phyloP scores from a whole-genome alignment of 441 rosid species.

The Flueggea neowawraea region DNA sequence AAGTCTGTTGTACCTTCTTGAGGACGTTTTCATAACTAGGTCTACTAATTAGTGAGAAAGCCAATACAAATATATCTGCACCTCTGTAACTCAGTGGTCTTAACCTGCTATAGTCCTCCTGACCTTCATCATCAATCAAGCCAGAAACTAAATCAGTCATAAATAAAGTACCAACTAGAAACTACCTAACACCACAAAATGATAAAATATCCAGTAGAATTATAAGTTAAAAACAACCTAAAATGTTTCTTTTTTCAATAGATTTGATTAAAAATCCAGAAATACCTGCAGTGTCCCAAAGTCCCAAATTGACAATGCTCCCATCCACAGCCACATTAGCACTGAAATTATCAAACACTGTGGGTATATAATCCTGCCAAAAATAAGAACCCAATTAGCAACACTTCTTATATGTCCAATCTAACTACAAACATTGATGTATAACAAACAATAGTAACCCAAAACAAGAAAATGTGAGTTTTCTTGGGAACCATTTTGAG shows the following conservation, averaged over 20 bases:
- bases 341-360: conserved; percentile 97
- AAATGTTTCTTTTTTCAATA: background rate
- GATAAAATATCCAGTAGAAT: background rate
- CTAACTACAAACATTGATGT: too few relatives aligned
- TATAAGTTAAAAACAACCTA: too few relatives aligned
- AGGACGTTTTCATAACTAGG: conserved; percentile 94
- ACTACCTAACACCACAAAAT: background rate
- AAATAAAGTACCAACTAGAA: too few relatives aligned
- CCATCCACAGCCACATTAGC: conserved; percentile 96
- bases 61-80: conserved; percentile 92
- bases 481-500: too few relatives aligned
- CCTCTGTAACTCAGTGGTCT: conserved; percentile 99
- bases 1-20: conserved; percentile 49
- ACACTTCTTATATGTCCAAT: background rate
- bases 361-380: conserved; percentile 90
- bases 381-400: too few relatives aligned
- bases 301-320: conserved; percentile 86
- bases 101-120: conserved; percentile 93
- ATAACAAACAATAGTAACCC: background rate
- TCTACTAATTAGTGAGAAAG: conserved; percentile 94
- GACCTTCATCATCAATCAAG: conserved; percentile 38
- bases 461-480: too few relatives aligned
- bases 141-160: conserved; percentile 9
- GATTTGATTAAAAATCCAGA: background rate
- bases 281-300: conserved; percentile 99